A percentile compares a stretch with the other conserved stretches of the same genome.
phyloP scores from a whole-genome alignment of 2,329 filamentous ascomycete genomes.

The Ustulina deusta region DNA sequence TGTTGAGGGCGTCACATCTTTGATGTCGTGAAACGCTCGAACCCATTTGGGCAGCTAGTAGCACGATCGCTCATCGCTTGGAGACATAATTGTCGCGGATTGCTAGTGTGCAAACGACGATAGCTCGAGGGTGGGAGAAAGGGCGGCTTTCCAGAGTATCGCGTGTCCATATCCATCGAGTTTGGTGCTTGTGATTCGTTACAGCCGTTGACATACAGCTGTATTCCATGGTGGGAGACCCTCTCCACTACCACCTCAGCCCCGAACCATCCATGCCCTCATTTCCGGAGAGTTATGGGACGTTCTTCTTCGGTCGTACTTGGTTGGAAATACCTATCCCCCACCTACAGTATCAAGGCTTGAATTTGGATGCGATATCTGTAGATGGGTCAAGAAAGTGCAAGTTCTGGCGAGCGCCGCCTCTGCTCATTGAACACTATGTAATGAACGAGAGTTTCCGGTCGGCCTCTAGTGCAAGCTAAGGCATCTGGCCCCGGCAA shows the following conservation, averaged over 20 bases:
- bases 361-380: constrained; percentile 3
- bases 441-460: constrained; percentile 29
- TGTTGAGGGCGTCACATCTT: constrained; percentile 16
- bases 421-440: constrained; percentile 11
- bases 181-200: constrained; percentile 40
- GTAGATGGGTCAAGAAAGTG: background rate
- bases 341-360: background rate
- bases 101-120: constrained; percentile 9
- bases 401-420: constrained; percentile 24
- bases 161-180: constrained; percentile 14
- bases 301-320: constrained; percentile 19
- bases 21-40: constrained; percentile 29
- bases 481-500: constrained; percentile 16
- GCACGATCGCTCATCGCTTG: constrained; percentile 13
- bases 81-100: constrained; percentile 20
- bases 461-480: constrained; percentile 26
- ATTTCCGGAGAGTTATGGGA: constrained; percentile 6
- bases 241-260: constrained; percentile 39
- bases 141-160: constrained; percentile 9
- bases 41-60: constrained; percentile 12
- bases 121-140: constrained; percentile 6
- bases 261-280: constrained; percentile 26
- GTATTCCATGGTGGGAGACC: constrained; percentile 20
- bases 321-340: constrained; percentile 13
- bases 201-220: constrained; percentile 36